Evolutionary conservation across 208 protist species (phyloP).

Genomic region (Leishmania mexicana): DNA sequence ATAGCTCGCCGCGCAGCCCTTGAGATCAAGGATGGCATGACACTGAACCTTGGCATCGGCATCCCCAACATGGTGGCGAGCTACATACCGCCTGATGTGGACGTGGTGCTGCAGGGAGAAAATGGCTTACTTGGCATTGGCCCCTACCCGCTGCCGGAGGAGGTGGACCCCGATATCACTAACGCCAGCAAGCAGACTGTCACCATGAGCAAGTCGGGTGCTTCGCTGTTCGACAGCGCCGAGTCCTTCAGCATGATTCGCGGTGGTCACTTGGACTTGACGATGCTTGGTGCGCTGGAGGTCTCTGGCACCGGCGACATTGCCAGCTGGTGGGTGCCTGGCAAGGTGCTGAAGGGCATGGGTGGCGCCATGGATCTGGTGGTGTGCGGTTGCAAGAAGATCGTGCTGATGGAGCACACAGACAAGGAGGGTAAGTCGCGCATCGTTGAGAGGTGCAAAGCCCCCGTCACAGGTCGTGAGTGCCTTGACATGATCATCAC

Average conservation of each 20-base stretch:
- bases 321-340: constrained; percentile 95
- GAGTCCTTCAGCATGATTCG: constrained; percentile 96
- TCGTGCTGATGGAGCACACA: constrained; percentile 95
- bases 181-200: constrained; percentile 96
- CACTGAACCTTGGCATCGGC: constrained; percentile 95
- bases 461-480: constrained; percentile 84
- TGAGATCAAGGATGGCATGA: constrained; percentile 94
- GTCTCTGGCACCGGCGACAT: constrained; percentile 91
- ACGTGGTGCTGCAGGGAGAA: constrained; percentile 86
- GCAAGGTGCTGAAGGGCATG: constrained; percentile 95
- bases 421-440: constrained; percentile 79
- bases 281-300: constrained; percentile 93
- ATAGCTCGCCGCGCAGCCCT: constrained; percentile 91
- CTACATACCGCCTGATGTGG: constrained; percentile 71
- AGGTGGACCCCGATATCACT: constrained; percentile 92
- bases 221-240: constrained; percentile 71
- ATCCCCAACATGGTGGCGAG: constrained; percentile 92
- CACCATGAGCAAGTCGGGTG: constrained; percentile 66
- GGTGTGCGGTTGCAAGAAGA: constrained; percentile 55
- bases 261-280: constrained; percentile 91
- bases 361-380: constrained; percentile 95
- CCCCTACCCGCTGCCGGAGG: constrained; percentile 78
- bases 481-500: constrained; percentile 91
- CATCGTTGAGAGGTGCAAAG: constrained; percentile 76
- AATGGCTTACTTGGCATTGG: constrained; percentile 89